Evolutionary conservation across 2,329 filamentous ascomycete species (phyloP).

Genomic region (Botrytis paeoniae): DNA sequence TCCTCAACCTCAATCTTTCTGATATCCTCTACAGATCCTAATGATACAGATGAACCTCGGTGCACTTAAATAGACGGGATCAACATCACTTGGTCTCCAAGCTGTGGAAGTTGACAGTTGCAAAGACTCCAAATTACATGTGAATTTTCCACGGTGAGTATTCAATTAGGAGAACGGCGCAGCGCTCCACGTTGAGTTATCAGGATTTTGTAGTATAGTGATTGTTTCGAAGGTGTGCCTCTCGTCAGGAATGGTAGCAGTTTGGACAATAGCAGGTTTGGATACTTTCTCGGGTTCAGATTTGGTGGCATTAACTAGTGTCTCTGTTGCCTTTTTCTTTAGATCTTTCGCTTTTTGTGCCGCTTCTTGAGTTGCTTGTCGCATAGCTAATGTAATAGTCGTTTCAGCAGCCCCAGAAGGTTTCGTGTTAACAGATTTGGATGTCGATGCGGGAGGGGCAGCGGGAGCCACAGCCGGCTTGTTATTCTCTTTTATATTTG

Average conservation of each 20-base stretch:
- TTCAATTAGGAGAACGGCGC: slow-evolving; percentile 9
- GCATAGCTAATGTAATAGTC: slow-evolving; percentile 45
- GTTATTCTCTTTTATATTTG: slow-evolving; percentile 36
- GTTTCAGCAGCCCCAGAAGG: slow-evolving; percentile 27
- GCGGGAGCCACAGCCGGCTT: slow-evolving; percentile 33
- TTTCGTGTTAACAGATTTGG: slow-evolving; percentile 23
- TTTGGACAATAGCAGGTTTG: slow-evolving; percentile 21
- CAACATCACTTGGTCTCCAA: slow-evolving; percentile 33
- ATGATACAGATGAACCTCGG: slow-evolving; percentile 27
- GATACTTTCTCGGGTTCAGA: slow-evolving; percentile 23
- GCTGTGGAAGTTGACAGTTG: slow-evolving; percentile 34
- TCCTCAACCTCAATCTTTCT: slow-evolving; percentile 33
- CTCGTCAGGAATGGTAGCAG: slow-evolving; percentile 20
- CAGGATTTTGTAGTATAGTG: slow-evolving; percentile 33
- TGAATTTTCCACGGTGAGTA: slow-evolving; percentile 9
- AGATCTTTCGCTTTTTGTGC: slow-evolving; percentile 62
- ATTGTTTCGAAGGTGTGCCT: slow-evolving; percentile 21
- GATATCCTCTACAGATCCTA: slow-evolving; percentile 32
- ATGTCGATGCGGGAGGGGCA: slow-evolving; percentile 26
- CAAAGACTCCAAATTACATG: slow-evolving; percentile 27
- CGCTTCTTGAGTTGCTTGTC: slow-evolving; percentile 62
- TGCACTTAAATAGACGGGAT: slow-evolving; percentile 27
- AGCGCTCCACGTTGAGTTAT: slow-evolving; percentile 35
- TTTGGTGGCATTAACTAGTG: slow-evolving; percentile 27
- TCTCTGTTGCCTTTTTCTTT: slow-evolving; percentile 41